A percentile compares a stretch with the other conserved stretches of the same genome.
These are phyloP conservation scores for Microbotryum lychnidis-dioicae DNA, from an alignment of 1,284 basidiomycete genomes.

Conservation along the genomic window DNA sequence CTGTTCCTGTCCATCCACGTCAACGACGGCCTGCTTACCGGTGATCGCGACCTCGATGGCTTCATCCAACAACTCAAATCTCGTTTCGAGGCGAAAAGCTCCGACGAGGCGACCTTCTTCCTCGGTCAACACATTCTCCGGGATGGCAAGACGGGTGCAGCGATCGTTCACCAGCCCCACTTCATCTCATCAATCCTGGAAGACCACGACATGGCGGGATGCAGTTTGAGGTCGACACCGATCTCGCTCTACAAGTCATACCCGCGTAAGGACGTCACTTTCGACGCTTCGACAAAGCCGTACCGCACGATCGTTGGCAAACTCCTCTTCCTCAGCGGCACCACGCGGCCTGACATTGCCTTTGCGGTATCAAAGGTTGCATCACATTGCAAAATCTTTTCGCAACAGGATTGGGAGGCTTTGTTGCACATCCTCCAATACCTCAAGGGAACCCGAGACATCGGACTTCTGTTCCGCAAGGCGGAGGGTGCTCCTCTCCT, in stretches of 20 bases:
- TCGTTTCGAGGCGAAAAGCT: not conserved
- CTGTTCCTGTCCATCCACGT: constrained; percentile 1
- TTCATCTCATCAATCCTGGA: constrained; percentile 41
- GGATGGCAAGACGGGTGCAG: constrained; percentile 10
- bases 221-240: constrained; percentile 8
- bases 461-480: constrained; percentile 34
- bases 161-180: constrained; percentile 38
- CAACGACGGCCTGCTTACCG: no score
- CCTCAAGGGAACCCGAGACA: constrained; percentile 47
- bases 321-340: constrained; percentile 44
- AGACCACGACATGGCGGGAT: constrained; percentile 39
- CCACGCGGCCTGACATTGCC: constrained; percentile 44
- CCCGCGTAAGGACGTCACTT: constrained; percentile 4
- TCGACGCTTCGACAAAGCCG: not conserved
- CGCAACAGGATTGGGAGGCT: constrained; percentile 42
- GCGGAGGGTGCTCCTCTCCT: constrained; percentile 27
- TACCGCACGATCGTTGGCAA: constrained; percentile 42
- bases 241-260: constrained; percentile 10
- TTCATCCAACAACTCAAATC: not conserved
- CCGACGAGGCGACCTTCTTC: not conserved
- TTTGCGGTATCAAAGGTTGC: constrained; percentile 42
- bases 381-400: constrained; percentile 36
- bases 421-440: constrained; percentile 45
- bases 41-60: no score
- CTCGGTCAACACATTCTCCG: not conserved